Percentiles rank a stretch among this genome's conserved stretches.
phyloP scores from a whole-genome alignment of 495 filamentous ascomycete species.

The Hypomontagnella submonticulosa region DNA sequence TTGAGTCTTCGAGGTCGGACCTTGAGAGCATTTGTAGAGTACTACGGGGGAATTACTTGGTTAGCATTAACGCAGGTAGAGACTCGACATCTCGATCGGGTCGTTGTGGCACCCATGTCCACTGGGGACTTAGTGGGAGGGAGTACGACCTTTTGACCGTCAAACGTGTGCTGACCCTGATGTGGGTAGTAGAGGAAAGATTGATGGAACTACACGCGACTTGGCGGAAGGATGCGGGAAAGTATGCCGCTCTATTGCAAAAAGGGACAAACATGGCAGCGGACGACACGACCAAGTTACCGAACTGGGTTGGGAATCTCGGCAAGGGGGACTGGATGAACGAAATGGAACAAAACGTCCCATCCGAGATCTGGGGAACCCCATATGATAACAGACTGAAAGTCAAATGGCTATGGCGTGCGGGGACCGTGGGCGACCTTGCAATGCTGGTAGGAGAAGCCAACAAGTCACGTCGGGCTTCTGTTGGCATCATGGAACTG shows the following conservation, averaged over 20 bases:
- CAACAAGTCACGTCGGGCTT: conserved; percentile 26
- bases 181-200: conserved; percentile 34
- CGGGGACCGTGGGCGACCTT: conserved; percentile 23
- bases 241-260: conserved; percentile 33
- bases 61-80: conserved; percentile 32
- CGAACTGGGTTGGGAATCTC: conserved; percentile 20
- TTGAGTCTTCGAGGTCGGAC: conserved; percentile 19
- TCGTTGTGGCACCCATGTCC: conserved; percentile 30
- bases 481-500: conserved; percentile 25
- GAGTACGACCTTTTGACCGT: conserved; percentile 19
- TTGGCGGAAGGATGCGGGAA: conserved; percentile 24
- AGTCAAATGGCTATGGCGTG: conserved; percentile 34
- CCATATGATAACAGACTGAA: conserved; percentile 23
- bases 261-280: conserved; percentile 33
- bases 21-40: conserved; percentile 18
- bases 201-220: conserved; percentile 35
- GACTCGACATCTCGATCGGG: conserved; percentile 23
- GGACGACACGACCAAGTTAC: conserved; percentile 8
- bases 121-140: conserved; percentile 30
- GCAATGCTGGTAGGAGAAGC: conserved; percentile 29
- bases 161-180: conserved; percentile 28
- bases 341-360: conserved; percentile 36
- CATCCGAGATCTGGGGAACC: conserved; percentile 1
- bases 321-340: conserved; percentile 19
- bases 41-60: conserved; percentile 22